These are phyloP conservation scores for Lolium rigidum DNA, from an alignment of 176 grass and related monocot species.

Conservation along the genomic window DNA sequence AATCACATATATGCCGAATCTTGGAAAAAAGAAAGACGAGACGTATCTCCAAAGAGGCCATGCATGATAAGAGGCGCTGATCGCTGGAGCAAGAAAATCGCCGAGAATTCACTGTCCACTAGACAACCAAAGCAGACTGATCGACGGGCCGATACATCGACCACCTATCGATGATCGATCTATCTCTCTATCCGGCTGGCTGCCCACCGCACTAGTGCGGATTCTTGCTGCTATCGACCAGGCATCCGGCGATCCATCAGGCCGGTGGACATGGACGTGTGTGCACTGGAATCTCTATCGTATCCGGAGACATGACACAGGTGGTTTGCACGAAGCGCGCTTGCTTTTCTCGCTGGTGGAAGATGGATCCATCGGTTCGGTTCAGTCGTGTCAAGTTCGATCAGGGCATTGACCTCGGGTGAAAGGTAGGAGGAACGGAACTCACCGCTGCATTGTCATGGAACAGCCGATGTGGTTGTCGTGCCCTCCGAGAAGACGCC, in stretches of 20 bases:
- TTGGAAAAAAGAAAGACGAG: background rate
- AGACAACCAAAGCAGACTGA: background rate
- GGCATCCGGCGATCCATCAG: background rate
- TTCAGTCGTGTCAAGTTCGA: background rate
- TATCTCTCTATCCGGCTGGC: slow-evolving; percentile 18
- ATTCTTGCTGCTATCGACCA: slow-evolving; percentile 16
- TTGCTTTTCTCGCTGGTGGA: background rate
- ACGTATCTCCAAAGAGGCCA: background rate
- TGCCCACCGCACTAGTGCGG: slow-evolving; percentile 6
- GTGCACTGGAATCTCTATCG: slow-evolving; percentile 41
- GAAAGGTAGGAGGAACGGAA: too few species aligned
- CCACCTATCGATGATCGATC: background rate
- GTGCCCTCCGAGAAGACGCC: too few species aligned
- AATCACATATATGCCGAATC: slow-evolving; percentile 1
- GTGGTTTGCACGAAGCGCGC: background rate
- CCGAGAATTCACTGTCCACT: slow-evolving; percentile 6
- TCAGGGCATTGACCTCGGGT: background rate
- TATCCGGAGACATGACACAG: slow-evolving; percentile 49
- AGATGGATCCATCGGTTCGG: background rate
- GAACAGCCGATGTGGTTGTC: too few species aligned
- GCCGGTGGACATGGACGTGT: background rate
- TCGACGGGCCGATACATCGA: background rate
- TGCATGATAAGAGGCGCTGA: background rate
- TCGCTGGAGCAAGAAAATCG: slow-evolving; percentile 16
- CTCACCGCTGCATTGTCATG: too few species aligned